A percentile compares a stretch with the other conserved stretches of the same genome.
Conservation (phyloP, 192 early-diverging fungal species). For the Backusella morwellensis region DNA sequence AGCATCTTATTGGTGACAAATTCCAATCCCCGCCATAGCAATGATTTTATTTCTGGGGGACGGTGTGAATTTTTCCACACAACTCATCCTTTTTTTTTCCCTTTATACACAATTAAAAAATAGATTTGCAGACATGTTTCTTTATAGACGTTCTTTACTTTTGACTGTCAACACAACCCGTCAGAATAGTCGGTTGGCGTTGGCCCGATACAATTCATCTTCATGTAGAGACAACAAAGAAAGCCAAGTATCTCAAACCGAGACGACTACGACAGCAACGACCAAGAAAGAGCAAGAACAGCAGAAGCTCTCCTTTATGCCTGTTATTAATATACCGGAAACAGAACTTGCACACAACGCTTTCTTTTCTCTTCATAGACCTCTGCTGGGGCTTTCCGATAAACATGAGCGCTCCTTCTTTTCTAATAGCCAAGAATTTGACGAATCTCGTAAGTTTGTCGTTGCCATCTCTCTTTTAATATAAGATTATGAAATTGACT, state of each 20-base stretch:
- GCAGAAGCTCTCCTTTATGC: conserved; percentile 5
- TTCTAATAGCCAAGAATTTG: neutral
- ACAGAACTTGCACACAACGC: conserved; percentile 53
- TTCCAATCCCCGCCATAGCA: neutral
- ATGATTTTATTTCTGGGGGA: neutral
- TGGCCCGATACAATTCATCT: neutral
- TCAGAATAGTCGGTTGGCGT: neutral
- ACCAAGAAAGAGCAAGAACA: neutral
- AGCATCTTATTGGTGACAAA: neutral
- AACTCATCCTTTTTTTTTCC: neutral
- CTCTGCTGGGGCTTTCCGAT: conserved; percentile 36
- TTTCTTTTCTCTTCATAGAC: conserved; percentile 61
- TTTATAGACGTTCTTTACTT: conserved; percentile 3
- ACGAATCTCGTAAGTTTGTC: neutral
- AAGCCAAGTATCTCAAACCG: neutral
- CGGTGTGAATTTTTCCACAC: neutral
- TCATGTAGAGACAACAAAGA: neutral
- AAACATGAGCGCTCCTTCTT: conserved; percentile 3
- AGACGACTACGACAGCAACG: neutral
- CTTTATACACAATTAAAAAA: neutral
- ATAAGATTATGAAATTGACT: neutral
- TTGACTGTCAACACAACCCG: neutral
- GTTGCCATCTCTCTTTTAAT: neutral
- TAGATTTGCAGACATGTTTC: neutral
- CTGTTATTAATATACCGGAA: conserved; percentile 31